Evolutionary conservation across 2,329 filamentous ascomycete species (phyloP).

Genomic region (Drechslerella coelobrocha): DNA sequence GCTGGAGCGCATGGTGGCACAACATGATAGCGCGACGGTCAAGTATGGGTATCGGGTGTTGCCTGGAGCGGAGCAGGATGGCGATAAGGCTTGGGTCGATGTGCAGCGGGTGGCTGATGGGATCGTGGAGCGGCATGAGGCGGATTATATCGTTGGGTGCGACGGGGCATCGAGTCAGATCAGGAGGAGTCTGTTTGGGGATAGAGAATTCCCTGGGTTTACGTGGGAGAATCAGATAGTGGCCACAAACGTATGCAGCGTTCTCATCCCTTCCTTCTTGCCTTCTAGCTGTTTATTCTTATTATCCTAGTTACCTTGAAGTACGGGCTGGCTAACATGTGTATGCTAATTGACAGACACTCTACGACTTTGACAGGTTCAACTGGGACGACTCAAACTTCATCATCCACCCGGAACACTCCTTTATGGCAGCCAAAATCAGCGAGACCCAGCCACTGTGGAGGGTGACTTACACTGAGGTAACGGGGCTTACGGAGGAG

Average conservation of each 20-base stretch:
- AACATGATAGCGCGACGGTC: conserved; percentile 57
- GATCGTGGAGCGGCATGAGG: conserved; percentile 56
- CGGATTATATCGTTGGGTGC: conserved; percentile 66
- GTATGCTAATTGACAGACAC: conserved; percentile 61
- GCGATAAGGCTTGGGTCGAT: conserved; percentile 38
- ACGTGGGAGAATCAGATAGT: conserved; percentile 69
- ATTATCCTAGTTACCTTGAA: no score
- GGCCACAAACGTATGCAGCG: conserved; percentile 65
- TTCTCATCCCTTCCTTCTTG: not conserved
- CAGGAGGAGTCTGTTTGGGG: conserved; percentile 63
- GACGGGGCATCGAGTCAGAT: conserved; percentile 65
- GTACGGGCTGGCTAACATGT: conserved; percentile 1
- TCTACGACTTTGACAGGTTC: conserved; percentile 67
- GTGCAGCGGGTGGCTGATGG: conserved; percentile 29
- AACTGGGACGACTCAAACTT: conserved; percentile 67
- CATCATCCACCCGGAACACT: conserved; percentile 68
- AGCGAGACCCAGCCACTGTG: conserved; percentile 66
- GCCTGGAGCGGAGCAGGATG: conserved; percentile 61
- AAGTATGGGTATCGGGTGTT: conserved; percentile 63
- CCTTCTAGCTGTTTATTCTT: conserved; percentile 41
- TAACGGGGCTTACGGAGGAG: conserved; percentile 63
- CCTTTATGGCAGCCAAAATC: conserved; percentile 69
- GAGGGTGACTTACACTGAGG: conserved; percentile 70
- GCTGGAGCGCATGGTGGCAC: conserved; percentile 58
- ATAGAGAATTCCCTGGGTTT: conserved; percentile 64